Evolutionary conservation across 75 land plant species (phyloP).

Genomic region (Adiantum capillusveneris): DNA sequence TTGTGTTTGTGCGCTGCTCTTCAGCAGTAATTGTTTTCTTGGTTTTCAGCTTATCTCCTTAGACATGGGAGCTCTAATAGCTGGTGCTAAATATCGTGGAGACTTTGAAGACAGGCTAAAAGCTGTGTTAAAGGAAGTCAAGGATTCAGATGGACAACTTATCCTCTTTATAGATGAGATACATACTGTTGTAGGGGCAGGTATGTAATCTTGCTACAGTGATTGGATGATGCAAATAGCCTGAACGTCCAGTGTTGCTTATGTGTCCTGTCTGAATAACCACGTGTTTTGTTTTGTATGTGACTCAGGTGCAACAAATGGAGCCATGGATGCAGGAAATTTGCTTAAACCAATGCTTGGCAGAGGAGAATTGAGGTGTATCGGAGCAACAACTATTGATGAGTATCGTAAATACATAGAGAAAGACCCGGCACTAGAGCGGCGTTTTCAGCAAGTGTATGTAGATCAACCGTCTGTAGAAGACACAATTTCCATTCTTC

Average conservation of each 20-base stretch:
- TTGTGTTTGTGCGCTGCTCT: no score
- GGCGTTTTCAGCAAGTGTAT: slow-evolving; percentile 91
- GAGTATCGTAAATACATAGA: slow-evolving; percentile 93
- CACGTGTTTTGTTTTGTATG: no score
- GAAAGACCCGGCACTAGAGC: slow-evolving; percentile 92
- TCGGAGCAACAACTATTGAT: slow-evolving; percentile 91
- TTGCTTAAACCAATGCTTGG: slow-evolving; percentile 96
- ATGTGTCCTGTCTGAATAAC: no score
- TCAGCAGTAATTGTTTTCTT: no score
- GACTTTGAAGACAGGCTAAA: slow-evolving; percentile 96
- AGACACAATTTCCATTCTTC: slow-evolving; percentile 81
- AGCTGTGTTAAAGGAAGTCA: slow-evolving; percentile 92
- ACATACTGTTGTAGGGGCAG: slow-evolving; percentile 96
- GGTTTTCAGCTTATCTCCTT: slow-evolving; percentile 71
- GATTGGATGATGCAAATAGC: no score
- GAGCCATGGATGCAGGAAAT: slow-evolving; percentile 94
- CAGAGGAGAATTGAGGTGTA: slow-evolving; percentile 86
- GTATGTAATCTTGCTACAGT: slow-evolving; percentile 34
- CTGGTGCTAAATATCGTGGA: slow-evolving; percentile 91
- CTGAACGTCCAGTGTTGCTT: no score
- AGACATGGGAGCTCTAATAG: slow-evolving; percentile 89
- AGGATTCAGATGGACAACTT: slow-evolving; percentile 86
- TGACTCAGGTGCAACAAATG: slow-evolving; percentile 83
- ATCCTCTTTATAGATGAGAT: slow-evolving; percentile 94
- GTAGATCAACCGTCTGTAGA: slow-evolving; percentile 83